Evolutionary conservation across 1,284 basidiomycete genomes (phyloP), one percentile per base, ranked within the genome.

Genomic region (Cystobasidium pallidum): DNA sequence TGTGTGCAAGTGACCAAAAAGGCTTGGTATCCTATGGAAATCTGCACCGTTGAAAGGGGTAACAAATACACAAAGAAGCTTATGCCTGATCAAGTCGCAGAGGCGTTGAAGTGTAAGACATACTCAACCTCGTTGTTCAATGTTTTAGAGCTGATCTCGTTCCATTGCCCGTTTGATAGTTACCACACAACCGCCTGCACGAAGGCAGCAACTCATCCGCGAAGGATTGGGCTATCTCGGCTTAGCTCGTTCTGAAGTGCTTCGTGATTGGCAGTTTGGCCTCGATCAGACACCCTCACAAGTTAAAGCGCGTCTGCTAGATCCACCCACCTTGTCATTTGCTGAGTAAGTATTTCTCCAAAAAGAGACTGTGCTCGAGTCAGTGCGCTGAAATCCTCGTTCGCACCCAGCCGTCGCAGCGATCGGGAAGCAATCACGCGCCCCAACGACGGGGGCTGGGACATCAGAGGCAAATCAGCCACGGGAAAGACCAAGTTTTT

Each of bases 11-110:
- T 76, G 49, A 74, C 75, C 39, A 66, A 73, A 36, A 76, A 70
- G 32, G 75, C 75, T 24, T 75, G 75, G 75, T 77, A 77, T 66
- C 76, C 76, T 26, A 65, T 77, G 54, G 76, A 77, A 62, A 39
- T 77, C n/a, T 75, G 73, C 52, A 64, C 39, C 39, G 74, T 77
- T 30, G 68, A 75, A 36, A 43, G 70, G 1, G 74, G 75, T 2
- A 74, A 75, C 55, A 76, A 75, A 45, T 75, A 57, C 19, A 70
- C 45, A 10, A 66, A 70, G 47, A 77, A 75, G 49, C 70, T 77
- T n/a, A 43, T 45, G n/a, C 76, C 76, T n/a, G 76, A 75, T 21
- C 68, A 76, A 51, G 63, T 76, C 1, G 66, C 66, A 15, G 71
- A 75, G 26, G 67, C 71, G 11, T 66, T 77, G 63, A 74, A 72